Percentiles rank a stretch among this genome's conserved stretches.
Evolutionary conservation across 352 stramenopile genomes (phyloP).

Genomic region (Blastocystis sp.): DNA sequence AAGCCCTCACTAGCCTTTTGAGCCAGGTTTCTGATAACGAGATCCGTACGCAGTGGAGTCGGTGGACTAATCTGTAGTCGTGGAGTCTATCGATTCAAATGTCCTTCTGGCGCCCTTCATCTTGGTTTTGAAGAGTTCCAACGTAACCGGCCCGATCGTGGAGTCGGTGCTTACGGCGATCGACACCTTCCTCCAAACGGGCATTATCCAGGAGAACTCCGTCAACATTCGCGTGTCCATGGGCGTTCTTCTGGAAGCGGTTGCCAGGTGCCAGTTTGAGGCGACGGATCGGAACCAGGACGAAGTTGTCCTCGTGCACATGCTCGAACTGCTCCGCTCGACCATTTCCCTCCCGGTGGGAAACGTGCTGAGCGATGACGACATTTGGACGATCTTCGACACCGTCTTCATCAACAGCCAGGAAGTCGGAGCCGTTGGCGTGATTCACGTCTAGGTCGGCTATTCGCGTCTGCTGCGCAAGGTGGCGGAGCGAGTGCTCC

Average conservation of each 20-base stretch:
- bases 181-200: constrained; percentile 67
- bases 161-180: constrained; percentile 55
- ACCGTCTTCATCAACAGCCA: constrained; percentile 69
- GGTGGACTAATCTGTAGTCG: background rate
- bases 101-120: constrained; percentile 67
- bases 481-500: constrained; percentile 65
- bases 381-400: constrained; percentile 70
- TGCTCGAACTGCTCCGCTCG: constrained; percentile 65
- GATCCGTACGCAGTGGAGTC: constrained; percentile 8
- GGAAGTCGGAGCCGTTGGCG: background rate
- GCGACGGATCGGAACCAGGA: constrained; percentile 66
- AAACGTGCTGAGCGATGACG: constrained; percentile 35
- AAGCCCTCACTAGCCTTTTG: constrained; percentile 32
- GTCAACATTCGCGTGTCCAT: constrained; percentile 29
- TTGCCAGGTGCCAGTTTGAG: constrained; percentile 57
- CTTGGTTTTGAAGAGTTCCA: constrained; percentile 57
- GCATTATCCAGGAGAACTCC: constrained; percentile 56
- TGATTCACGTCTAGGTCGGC: constrained; percentile 26
- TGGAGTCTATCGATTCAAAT: constrained; percentile 37
- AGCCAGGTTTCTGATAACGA: constrained; percentile 32
- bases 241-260: constrained; percentile 61
- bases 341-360: constrained; percentile 68
- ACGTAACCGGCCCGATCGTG: constrained; percentile 60
- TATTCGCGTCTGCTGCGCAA: constrained; percentile 66
- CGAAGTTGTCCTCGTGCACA: constrained; percentile 67